Evolutionary conservation across 140 eudicot genomes (phyloP), one percentile per base, ranked within the genome.

Genomic region (Senecio squalidus): DNA sequence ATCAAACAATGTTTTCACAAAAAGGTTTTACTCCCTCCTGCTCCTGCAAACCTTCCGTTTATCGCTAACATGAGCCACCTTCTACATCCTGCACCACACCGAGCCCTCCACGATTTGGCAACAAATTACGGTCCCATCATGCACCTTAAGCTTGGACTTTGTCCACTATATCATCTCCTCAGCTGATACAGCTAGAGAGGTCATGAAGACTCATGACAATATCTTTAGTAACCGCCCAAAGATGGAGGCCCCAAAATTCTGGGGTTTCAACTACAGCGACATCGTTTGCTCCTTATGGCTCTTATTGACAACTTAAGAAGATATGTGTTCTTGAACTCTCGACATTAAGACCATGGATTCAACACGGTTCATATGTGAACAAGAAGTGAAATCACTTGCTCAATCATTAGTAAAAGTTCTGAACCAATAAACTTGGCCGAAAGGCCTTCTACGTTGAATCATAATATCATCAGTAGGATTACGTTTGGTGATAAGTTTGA

Each of bases 141-240:
- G 79, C 79, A 74, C 74, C 58, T 74, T 13, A 39, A 60, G 23
- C 79, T 74, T 4, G 79, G 79, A 9, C 52, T 40, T 16, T 74
- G 17, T 60, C 74, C 22, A 60, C 74, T 1, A 27, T 25, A 65
- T 74, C 4, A 47, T 63, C 34, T 63, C 76, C 36, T 71, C 76
- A 0, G 76, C 76, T 55, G 71, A 63, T 5, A 40, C 34, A 16
- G 76, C 76, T n/a, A 63, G 54, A 24, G 53, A 62, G 66, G 24
- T 71, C 45, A 54, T 71, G 76, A 71, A 71, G 53, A 63, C 71
- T 27, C 65, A 63, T 9, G 76, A 71, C 33, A 38, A 9, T 28
- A 55, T 62, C 58, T 71, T 71, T 0, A 43, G 33, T 18, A 62
- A 55, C 21, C 52, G 76, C 24, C 76, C 71, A 0, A 55, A 54